These are phyloP conservation scores for Globisporangium takayamanum DNA, from an alignment of 352 stramenopile species.

Conservation along the genomic window DNA sequence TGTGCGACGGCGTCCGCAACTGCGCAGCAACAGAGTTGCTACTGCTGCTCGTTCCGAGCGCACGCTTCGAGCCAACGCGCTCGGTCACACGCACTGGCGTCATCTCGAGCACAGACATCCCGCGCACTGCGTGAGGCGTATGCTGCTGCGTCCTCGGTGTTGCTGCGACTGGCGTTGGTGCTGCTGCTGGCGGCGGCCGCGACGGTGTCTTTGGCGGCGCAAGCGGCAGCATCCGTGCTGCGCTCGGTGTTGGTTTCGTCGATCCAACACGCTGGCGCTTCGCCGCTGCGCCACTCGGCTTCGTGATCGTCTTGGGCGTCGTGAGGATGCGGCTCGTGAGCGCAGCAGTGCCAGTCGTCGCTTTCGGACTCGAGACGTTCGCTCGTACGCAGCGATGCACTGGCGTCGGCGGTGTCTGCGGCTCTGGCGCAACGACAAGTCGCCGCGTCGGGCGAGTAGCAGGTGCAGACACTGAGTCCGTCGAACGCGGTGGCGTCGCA, in stretches of 20 bases:
- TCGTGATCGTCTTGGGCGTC: slow-evolving; percentile 11
- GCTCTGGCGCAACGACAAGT: background rate
- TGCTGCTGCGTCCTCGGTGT: no score
- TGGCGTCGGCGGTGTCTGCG: slow-evolving; percentile 5
- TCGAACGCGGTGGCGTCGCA: no score
- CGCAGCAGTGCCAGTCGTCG: background rate
- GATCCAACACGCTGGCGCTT: slow-evolving; percentile 7
- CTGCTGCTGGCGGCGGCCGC: background rate
- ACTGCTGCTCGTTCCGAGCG: slow-evolving; percentile 1
- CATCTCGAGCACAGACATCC: slow-evolving; percentile 13
- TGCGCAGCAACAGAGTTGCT: background rate
- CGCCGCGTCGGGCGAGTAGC: background rate
- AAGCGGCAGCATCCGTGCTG: slow-evolving; percentile 12
- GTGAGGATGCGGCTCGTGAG: slow-evolving; percentile 11
- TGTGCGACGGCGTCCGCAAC: background rate
- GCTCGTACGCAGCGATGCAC: background rate
- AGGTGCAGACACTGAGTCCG: background rate
- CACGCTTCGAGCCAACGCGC: slow-evolving; percentile 2
- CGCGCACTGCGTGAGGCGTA: no score
- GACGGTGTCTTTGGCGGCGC: slow-evolving; percentile 5
- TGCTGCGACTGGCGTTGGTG: background rate
- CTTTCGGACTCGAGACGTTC: slow-evolving; percentile 6
- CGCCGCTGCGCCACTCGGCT: background rate
- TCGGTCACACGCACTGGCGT: slow-evolving; percentile 13
- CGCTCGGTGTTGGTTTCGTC: background rate